These are phyloP conservation scores for Heimioporus sp. DNA, from an alignment of 768 basidiomycete species.

Conservation along the genomic window DNA sequence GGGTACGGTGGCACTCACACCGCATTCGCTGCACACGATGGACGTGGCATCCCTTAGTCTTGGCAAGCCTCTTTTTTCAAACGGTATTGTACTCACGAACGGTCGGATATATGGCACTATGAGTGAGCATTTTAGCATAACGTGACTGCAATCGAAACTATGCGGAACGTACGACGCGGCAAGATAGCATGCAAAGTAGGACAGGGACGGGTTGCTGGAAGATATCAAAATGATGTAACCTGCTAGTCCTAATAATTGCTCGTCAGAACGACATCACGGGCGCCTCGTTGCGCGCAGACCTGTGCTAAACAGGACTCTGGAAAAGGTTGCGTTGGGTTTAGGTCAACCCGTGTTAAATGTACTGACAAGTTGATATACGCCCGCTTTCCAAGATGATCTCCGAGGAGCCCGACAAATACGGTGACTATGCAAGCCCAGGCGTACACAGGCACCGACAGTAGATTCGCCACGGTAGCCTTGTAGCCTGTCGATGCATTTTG, in stretches of 20 bases:
- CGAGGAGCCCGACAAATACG: slow-evolving; percentile 55
- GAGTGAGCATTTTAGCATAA: neutral
- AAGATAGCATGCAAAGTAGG: slow-evolving; percentile 71
- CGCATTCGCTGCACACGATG: slow-evolving; percentile 40
- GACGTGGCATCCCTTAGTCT: neutral
- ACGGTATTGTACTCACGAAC: slow-evolving; percentile 34
- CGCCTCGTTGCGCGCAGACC: slow-evolving; percentile 18
- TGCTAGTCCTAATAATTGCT: slow-evolving; percentile 35
- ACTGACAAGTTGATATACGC: slow-evolving; percentile 61
- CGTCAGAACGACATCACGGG: neutral
- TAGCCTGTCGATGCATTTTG: slow-evolving; percentile 40
- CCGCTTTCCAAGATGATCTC: slow-evolving; percentile 57
- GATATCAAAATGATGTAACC: slow-evolving; percentile 68
- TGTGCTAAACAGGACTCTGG: slow-evolving; percentile 29
- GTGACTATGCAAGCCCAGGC: slow-evolving; percentile 71
- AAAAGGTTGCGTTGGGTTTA: slow-evolving; percentile 6
- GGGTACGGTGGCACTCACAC: slow-evolving; percentile 37
- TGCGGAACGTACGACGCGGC: slow-evolving; percentile 58
- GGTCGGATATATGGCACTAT: slow-evolving; percentile 46
- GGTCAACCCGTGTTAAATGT: neutral
- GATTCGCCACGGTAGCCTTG: slow-evolving; percentile 62
- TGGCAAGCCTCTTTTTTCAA: neutral
- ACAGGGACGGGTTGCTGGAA: slow-evolving; percentile 58
- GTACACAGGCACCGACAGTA: slow-evolving; percentile 78
- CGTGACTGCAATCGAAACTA: neutral